Evolutionary conservation across 306 rosid genomes (phyloP).

Genomic region (Malus sylvestris): DNA sequence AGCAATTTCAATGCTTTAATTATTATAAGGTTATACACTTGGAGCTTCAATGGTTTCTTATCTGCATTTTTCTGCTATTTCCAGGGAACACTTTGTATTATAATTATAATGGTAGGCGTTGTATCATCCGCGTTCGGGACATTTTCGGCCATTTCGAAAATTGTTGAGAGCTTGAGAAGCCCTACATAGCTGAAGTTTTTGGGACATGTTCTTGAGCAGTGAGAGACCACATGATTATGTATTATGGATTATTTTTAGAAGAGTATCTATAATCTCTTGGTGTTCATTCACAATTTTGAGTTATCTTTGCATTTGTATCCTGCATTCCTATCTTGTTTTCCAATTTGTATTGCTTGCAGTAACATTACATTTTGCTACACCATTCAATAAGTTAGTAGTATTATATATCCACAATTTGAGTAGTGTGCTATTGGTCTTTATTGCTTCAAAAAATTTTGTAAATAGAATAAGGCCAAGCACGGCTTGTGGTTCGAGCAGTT

Average conservation of each 20-base stretch:
- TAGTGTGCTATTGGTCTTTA: not conserved
- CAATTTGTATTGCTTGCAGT: not conserved
- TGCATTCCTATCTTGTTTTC: not conserved
- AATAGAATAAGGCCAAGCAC: not conserved
- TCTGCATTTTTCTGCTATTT: not conserved
- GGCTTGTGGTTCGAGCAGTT: too few relatives aligned
- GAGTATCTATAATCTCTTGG: not conserved
- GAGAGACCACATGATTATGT: not conserved
- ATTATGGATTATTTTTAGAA: not conserved
- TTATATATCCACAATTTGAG: not conserved
- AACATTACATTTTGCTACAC: not conserved
- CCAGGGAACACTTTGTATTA: constrained; percentile 51
- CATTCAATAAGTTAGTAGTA: not conserved
- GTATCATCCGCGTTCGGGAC: constrained; percentile 56
- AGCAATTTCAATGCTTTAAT: not conserved
- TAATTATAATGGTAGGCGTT: constrained; percentile 54
- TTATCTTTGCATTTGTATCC: not conserved
- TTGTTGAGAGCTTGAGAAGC: constrained; percentile 41
- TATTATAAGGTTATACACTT: not conserved
- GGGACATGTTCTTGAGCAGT: not conserved
- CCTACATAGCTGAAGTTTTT: constrained; percentile 25
- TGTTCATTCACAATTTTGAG: constrained; percentile 16
- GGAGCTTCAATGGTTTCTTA: not conserved
- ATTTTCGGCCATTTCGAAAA: constrained; percentile 60
- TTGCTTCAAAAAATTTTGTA: not conserved